These are phyloP conservation scores for Suillus americanus DNA, from an alignment of 768 basidiomycete genomes.

Conservation along the genomic window DNA sequence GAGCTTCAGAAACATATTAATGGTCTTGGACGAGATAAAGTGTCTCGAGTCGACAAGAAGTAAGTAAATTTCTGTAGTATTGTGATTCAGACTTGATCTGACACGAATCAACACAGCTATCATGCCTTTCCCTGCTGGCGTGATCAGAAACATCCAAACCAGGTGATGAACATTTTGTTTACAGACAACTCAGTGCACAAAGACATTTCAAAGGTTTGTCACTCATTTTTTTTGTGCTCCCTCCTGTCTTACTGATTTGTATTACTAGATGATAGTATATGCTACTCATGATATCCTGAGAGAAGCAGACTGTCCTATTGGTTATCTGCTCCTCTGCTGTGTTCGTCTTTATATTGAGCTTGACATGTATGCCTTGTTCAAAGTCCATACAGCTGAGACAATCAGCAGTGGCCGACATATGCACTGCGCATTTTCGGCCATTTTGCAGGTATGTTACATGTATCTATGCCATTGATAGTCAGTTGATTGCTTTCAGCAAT, in stretches of 20 bases:
- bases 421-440: not conserved
- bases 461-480: not conserved
- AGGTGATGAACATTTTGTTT: not conserved
- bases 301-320: not conserved
- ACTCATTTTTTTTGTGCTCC: not conserved
- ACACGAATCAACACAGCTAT: not conserved
- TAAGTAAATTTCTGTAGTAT: slow-evolving; percentile 9
- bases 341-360: not conserved
- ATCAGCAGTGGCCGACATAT: not conserved
- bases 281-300: not conserved
- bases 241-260: not conserved
- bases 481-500: not conserved
- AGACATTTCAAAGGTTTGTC: not conserved
- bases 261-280: not conserved
- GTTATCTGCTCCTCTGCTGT: not conserved
- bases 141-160: not conserved
- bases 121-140: not conserved
- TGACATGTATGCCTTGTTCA: not conserved
- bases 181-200: not conserved
- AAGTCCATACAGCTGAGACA: not conserved
- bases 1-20: slow-evolving; percentile 24
- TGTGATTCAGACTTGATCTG: no score
- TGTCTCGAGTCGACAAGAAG: slow-evolving; percentile 11
- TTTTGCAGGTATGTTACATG: not conserved
- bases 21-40: slow-evolving; percentile 5